Percentiles rank a stretch among this genome's conserved stretches.
These are phyloP conservation scores for Saturnispora mendoncae DNA, from an alignment of 805 yeast species.

Conservation along the genomic window DNA sequence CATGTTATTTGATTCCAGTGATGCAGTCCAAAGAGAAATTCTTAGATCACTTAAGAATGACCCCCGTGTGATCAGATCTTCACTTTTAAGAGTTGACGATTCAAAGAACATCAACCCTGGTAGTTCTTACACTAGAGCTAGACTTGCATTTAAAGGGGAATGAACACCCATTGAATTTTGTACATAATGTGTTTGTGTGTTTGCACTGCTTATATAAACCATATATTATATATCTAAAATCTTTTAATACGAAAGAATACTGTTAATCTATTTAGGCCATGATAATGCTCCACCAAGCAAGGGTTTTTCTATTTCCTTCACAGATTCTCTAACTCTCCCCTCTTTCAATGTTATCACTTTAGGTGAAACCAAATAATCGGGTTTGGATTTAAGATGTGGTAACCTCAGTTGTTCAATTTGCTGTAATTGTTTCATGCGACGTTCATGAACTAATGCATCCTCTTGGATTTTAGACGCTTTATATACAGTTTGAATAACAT, in stretches of 20 bases:
- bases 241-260: not conserved
- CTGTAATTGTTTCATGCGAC: slow-evolving; percentile 8
- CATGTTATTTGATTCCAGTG: slow-evolving; percentile 78
- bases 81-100: slow-evolving; percentile 56
- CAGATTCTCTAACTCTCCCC: slow-evolving; percentile 23
- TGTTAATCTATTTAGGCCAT: not conserved
- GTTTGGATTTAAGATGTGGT: not conserved
- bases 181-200: not conserved
- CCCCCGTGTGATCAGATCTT: slow-evolving; percentile 82
- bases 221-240: too few species aligned
- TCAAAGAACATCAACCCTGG: slow-evolving; percentile 45
- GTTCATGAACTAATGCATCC: slow-evolving; percentile 7
- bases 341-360: slow-evolving; percentile 16
- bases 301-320: slow-evolving; percentile 17
- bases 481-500: slow-evolving; percentile 5
- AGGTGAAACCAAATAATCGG: slow-evolving; percentile 15
- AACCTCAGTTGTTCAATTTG: slow-evolving; percentile 8
- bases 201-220: too few species aligned
- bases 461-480: slow-evolving; percentile 3
- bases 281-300: not conserved
- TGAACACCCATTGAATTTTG: not conserved
- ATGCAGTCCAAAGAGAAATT: slow-evolving; percentile 81
- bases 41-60: slow-evolving; percentile 72
- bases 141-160: slow-evolving; percentile 16
- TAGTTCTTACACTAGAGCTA: slow-evolving; percentile 44